phyloP scores from a whole-genome alignment of 495 filamentous ascomycete genomes.

The Aspergillus coremiiformis region DNA sequence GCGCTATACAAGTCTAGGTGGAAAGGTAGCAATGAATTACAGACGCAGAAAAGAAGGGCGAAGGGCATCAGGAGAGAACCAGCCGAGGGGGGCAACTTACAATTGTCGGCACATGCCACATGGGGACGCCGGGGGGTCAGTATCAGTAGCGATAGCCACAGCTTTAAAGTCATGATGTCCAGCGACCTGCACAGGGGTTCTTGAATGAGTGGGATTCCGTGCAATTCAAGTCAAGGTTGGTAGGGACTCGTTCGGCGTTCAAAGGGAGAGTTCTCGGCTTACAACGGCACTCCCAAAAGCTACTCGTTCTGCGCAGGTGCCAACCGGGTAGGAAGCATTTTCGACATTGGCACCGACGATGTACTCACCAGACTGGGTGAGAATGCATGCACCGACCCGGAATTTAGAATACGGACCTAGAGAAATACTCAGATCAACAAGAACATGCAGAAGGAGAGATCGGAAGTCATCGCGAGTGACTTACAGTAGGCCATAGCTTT shows the following conservation, averaged over 20 bases:
- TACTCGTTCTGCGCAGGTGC: constrained; percentile 87
- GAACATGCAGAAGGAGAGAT: not conserved
- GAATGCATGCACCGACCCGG: constrained; percentile 77
- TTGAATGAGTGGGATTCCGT: not conserved
- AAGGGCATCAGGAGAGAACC: not conserved
- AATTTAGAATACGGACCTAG: constrained; percentile 85
- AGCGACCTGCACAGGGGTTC: constrained; percentile 32
- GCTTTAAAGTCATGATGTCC: constrained; percentile 70
- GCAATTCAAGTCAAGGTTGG: not conserved
- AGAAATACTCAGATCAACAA: not conserved
- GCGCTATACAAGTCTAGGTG: not conserved
- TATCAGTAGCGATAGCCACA: constrained; percentile 80
- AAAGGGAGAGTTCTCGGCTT: constrained; percentile 3
- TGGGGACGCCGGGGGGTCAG: constrained; percentile 59
- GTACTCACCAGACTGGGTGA: constrained; percentile 55
- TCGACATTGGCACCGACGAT: constrained; percentile 84
- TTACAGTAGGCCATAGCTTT: constrained; percentile 72
- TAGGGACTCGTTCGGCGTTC: not conserved
- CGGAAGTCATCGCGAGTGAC: constrained; percentile 6
- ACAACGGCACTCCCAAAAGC: constrained; percentile 77
- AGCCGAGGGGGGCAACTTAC: constrained; percentile 16
- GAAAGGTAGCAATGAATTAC: not conserved
- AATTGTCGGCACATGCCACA: constrained; percentile 60
- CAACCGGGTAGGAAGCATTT: constrained; percentile 87
- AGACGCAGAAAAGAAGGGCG: not conserved